Conservation (phyloP, 306 rosid genomes). For the Carpinus fangiana region DNA sequence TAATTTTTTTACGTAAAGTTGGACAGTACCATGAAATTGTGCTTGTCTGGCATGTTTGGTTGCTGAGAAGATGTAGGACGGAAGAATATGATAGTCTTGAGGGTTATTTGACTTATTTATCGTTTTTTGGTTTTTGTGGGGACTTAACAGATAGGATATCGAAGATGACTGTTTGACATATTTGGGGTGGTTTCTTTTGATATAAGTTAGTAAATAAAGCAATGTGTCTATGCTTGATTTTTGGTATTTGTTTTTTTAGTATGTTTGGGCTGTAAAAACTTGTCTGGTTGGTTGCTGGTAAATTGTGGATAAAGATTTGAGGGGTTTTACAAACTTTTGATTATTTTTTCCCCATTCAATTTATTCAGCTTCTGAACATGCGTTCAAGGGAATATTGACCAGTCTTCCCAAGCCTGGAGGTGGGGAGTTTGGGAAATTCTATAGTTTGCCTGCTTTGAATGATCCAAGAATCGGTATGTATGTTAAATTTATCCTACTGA, state of each 20-base stretch:
- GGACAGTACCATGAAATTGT: no score
- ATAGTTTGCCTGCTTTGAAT: conserved; percentile 26
- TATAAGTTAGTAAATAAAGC: not conserved
- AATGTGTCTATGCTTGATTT: not conserved
- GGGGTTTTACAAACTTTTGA: not conserved
- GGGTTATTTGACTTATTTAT: no score
- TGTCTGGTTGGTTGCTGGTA: not conserved
- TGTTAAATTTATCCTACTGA: not conserved
- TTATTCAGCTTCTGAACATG: conserved; percentile 27
- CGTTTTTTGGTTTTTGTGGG: no score
- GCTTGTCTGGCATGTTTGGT: no score
- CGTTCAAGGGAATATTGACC: conserved; percentile 24
- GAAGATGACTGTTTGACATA: not conserved
- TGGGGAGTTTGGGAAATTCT: conserved; percentile 30
- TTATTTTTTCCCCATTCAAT: not conserved
- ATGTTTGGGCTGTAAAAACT: not conserved
- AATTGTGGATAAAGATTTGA: not conserved
- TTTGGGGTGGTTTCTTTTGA: not conserved
- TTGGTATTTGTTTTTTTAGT: not conserved
- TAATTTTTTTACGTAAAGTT: no score
- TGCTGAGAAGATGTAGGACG: no score
- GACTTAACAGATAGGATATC: no score
- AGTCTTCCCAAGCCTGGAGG: conserved; percentile 34
- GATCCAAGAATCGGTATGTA: conserved; percentile 30
- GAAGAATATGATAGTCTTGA: no score